phyloP scores from a whole-genome alignment of 176 grass and related monocot genomes.

The Oryza punctata region DNA sequence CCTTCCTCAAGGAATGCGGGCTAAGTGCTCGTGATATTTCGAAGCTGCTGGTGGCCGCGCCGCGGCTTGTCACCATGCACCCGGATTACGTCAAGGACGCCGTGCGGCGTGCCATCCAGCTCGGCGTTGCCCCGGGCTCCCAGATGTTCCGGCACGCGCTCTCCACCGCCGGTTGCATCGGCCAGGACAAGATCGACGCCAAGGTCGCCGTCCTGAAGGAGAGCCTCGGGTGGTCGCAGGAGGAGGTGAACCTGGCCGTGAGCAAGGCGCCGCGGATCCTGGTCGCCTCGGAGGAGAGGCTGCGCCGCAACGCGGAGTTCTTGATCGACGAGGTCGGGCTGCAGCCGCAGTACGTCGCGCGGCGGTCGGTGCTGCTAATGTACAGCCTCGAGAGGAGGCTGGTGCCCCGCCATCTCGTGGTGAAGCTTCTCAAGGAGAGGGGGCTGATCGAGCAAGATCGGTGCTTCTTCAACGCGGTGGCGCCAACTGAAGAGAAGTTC shows the following conservation, averaged over 20 bases:
- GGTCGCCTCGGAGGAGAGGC: constrained; percentile 47
- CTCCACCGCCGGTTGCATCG: constrained; percentile 50
- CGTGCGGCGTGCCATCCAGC: constrained; percentile 48
- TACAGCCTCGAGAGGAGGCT: constrained; percentile 73
- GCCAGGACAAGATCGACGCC: constrained; percentile 59
- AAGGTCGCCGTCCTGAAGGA: constrained; percentile 53
- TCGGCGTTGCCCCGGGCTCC: constrained; percentile 51
- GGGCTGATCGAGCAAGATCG: constrained; percentile 44
- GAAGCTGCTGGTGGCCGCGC: constrained; percentile 52
- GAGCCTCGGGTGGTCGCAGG: constrained; percentile 64
- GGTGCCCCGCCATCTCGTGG: constrained; percentile 60
- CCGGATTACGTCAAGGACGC: constrained; percentile 51
- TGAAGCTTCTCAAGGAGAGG: constrained; percentile 58
- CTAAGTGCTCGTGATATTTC: constrained; percentile 50
- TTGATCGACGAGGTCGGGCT: constrained; percentile 61
- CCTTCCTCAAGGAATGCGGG: constrained; percentile 47
- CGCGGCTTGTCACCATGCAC: constrained; percentile 57
- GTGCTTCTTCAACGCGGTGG: constrained; percentile 54
- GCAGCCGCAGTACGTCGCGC: constrained; percentile 45
- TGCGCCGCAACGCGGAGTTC: constrained; percentile 54
- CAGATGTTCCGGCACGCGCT: constrained; percentile 67
- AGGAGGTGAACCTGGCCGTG: constrained; percentile 60
- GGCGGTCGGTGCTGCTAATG: constrained; percentile 57
- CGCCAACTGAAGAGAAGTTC: constrained; percentile 65
- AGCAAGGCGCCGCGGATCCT: constrained; percentile 65